Conservation (phyloP, 2,329 filamentous ascomycete species). For the Aspergillus amoenus region DNA sequence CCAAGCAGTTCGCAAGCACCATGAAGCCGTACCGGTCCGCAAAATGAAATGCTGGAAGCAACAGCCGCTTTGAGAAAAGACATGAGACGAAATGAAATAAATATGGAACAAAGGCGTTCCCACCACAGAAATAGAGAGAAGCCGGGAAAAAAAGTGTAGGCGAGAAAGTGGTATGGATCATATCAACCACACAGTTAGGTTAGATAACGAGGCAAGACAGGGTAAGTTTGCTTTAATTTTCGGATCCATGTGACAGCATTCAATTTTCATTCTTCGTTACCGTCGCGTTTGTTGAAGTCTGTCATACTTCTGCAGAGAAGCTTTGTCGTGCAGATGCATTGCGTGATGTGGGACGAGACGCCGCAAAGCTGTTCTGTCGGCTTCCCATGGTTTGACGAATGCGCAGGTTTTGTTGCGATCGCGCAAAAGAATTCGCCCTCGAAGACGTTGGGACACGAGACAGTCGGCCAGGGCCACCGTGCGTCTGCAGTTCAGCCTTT, state of each 20-base stretch:
- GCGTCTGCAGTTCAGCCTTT: constrained; percentile 31
- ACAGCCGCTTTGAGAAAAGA: neutral
- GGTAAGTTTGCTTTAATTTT: neutral
- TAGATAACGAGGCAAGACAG: no score
- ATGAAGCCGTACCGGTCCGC: neutral
- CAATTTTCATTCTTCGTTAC: constrained; percentile 7
- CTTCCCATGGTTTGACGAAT: constrained; percentile 37
- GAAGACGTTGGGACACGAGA: constrained; percentile 37
- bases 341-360: constrained; percentile 32
- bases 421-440: constrained; percentile 39
- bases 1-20: neutral
- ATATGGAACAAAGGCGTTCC: neutral
- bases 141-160: neutral
- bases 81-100: constrained; percentile 3
- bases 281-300: neutral
- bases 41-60: neutral
- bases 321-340: constrained; percentile 33
- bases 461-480: constrained; percentile 25
- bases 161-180: neutral
- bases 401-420: constrained; percentile 39
- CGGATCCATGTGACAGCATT: neutral
- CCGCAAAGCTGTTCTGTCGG: constrained; percentile 33
- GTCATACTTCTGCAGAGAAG: constrained; percentile 7
- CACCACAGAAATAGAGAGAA: neutral
- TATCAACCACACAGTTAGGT: no score